Base-by-base conservation (phyloP, 352 stramenopile species). In the Peronosclerospora sorghi region DNA sequence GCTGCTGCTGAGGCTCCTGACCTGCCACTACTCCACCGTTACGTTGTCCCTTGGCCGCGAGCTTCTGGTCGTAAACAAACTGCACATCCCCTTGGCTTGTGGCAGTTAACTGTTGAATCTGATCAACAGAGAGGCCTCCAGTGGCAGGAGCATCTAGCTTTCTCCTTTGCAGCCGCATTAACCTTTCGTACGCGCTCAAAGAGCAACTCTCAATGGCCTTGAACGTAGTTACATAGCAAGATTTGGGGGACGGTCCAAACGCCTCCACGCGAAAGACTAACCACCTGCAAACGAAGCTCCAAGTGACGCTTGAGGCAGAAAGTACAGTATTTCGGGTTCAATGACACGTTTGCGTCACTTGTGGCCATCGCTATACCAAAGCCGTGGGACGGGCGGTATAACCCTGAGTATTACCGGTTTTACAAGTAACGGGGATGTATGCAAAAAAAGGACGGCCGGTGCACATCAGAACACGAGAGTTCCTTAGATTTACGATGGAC, bases 21-120 rank as follows among this genome's bases (percentile, higher is more conserved):
- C 45, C 46, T 12, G 53, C 52, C 14, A 67, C 43, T 15, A 83
- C 32, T 1, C 64, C 67, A 15, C 56, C 62, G 5, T 71, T 62
- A 6, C 67, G 69, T 38, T 80, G 67, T 1, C 76, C 73, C 21
- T 70, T 71, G 1, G 48, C 57, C 1, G 73, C 71, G 13, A 84
- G 58, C 41, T 61, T 73, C 32, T 78, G 64, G 50, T 89, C 76
- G 56, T 86, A 89, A 41, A 86, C 85, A 49, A 85, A 89, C 54
- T 89, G 76, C 8, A 30, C 51, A 2, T 46, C 60, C 13, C 41
- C 46, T 34, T 18, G 41, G 32, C 68, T 62, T 41, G 80, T 61
- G 7, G 68, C 53, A 4, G 67, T 86, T 6, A 88, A 59, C 20
- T 82, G 54, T 2, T 73, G 64, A 24, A 84, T 75, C 46, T 88